Evolutionary conservation across 345 rosid species (phyloP), one percentile per base, ranked within the genome.

Genomic region (Carallia pectinifolia): DNA sequence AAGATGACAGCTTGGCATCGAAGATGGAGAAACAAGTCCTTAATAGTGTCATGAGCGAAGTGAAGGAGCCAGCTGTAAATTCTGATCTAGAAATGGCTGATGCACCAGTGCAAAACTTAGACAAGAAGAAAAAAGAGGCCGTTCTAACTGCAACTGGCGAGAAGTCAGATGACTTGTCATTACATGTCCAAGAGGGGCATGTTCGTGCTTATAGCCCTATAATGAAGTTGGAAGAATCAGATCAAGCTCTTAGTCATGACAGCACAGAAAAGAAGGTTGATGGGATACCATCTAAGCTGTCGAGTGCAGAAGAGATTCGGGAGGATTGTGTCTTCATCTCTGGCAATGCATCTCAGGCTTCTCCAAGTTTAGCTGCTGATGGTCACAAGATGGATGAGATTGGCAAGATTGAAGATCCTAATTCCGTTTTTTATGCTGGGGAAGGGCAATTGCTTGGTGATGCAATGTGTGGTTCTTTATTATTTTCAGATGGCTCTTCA

Each of bases 401-500:
- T 19, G 58, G 39, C 29, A 23, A 72, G 64, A 66, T 44, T 5
- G 38, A 79, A 50, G 75, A 44, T 12, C 16, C 68, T 61, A 16
- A 53, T 56, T 30, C 76, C 59, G 31, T 39, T 6, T 33, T 9
- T 50, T 55, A 62, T 72, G 61, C 23, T 4, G 71, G 66, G 54
- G 83, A 76, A 58, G 76, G 55, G 68, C 68, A 50, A 62, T 65
- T 19, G 61, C 47, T 62, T 54, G 82, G 40, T 66, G 81, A 71
- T 69, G 81, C 67, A 71, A 58, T 56, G 61, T 68, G 67, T 65
- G 80, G 55, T 80, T 55, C 81, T 66, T 69, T 87, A 84, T 6
- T 81, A 70, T 76, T 76, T 37, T 65, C 68, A 33, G 85, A 80
- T 70, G 90, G 76, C 69, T 67, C 85, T 68, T 64, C 78, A 36